Conservation (phyloP, 148 eudicot genomes). For the Vaccinium myrtillus region DNA sequence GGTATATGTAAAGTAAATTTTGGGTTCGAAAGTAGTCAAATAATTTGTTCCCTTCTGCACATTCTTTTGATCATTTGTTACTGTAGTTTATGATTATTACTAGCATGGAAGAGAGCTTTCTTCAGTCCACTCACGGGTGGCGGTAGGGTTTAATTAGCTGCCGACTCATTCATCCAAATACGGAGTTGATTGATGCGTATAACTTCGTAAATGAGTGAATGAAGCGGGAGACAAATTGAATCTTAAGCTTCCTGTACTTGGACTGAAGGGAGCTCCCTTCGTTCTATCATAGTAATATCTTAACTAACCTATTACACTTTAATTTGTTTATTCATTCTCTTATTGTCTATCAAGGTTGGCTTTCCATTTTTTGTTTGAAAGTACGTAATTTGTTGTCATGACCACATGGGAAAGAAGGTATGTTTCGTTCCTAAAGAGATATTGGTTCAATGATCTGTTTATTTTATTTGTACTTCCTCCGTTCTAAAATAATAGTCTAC, state of each 20-base stretch:
- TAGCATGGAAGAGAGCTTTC: conserved; percentile 69
- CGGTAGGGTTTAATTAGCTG: conserved; percentile 77
- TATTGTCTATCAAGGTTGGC: not conserved
- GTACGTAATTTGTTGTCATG: not conserved
- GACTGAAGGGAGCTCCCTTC: conserved; percentile 89
- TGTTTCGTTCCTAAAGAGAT: not conserved
- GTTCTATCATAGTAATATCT: not conserved
- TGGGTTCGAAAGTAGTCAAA: not conserved
- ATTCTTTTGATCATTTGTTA: not conserved
- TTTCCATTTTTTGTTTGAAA: not conserved
- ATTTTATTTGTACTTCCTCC: not conserved
- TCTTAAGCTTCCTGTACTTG: conserved; percentile 64
- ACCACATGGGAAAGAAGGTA: not conserved
- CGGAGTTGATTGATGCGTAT: conserved; percentile 33
- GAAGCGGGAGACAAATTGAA: conserved; percentile 72
- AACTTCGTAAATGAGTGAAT: conserved; percentile 57
- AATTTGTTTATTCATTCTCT: not conserved
- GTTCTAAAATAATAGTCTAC: no score
- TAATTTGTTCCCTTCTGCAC: not conserved
- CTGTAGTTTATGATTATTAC: not conserved
- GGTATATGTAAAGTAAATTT: not conserved
- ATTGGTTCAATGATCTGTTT: not conserved
- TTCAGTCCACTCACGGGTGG: conserved; percentile 84
- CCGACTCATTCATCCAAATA: conserved; percentile 98
- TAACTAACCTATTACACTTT: no score